Conservation (phyloP, 257 asterid species). For the Galeopsis tetrahit region DNA sequence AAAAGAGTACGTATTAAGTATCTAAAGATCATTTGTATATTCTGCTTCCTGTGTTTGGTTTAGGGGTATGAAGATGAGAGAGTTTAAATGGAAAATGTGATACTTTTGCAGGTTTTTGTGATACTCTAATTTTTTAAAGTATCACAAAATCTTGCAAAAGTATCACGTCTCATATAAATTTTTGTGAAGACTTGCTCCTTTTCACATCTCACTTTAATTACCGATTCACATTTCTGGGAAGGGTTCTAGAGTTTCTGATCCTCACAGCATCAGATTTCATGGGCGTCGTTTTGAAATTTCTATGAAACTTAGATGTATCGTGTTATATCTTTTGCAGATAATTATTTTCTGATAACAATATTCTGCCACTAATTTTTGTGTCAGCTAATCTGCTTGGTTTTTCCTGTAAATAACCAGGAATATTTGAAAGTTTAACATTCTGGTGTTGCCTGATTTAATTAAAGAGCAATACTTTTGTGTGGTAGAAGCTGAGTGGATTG, state of each 20-base stretch:
- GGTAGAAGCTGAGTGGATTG: not conserved
- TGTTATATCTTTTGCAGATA: not conserved
- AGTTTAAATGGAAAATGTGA: not conserved
- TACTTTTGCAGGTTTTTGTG: too few relatives aligned
- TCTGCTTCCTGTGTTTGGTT: not conserved
- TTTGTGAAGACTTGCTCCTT: conserved; percentile 2
- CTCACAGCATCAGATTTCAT: conserved; percentile 10
- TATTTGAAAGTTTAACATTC: conserved; percentile 1
- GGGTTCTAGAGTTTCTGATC: not conserved
- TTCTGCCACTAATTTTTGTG: conserved; percentile 3
- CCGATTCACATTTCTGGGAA: not conserved
- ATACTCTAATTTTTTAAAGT: too few relatives aligned
- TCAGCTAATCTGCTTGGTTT: conserved; percentile 10
- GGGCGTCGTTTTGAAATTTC: conserved; percentile 9
- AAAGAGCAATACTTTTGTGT: conserved; percentile 9
- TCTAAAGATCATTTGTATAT: conserved; percentile 6
- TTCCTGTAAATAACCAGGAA: not conserved
- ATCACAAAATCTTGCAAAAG: too few relatives aligned
- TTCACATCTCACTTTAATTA: not conserved
- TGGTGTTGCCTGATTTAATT: not conserved
- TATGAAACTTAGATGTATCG: not conserved
- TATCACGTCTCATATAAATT: too few relatives aligned
- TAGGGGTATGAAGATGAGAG: not conserved
- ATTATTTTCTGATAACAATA: conserved; percentile 14
- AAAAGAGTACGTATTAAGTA: conserved; percentile 61